Evolutionary conservation across 129 eudicot species (phyloP), one percentile per base, ranked within the genome.

Genomic region (Chrysanthemum lavandulifolium): DNA sequence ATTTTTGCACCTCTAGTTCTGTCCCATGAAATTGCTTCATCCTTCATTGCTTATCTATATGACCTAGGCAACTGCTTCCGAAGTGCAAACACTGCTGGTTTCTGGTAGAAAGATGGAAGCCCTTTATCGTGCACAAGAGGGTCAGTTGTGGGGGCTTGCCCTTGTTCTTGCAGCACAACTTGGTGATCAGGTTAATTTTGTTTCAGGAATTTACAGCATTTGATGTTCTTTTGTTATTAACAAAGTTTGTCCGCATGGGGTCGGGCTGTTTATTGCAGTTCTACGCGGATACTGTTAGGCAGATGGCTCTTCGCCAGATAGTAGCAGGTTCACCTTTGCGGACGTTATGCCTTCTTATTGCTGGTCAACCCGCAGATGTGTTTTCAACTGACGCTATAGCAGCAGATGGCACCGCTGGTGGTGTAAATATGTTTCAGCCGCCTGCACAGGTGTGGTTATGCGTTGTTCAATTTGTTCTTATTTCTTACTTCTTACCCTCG

Each of bases 241-340:
- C 47, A 40, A 55, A 11, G 18, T 73, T 58, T 48, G 40, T 27
- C 59, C 62, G n/a, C 68, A 33, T 31, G 58, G 49, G 61, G n/a
- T 60, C 14, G 71, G 65, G 45, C 43, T 77, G 16, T 55, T 62
- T 52, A 25, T 66, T 90, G 96, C 91, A 94, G 99, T 90, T 84
- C 68, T 90, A 94, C 80, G 89, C 78, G 67, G 93, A 90, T 13
- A 86, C 97, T 63, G 89, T 94, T 31, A 94, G 90, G 80, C 89
- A 86, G 68, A 90, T 94, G 97, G 99, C 97, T 69, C 83, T 88
- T 74, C 61, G 76, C 56, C 99, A 90, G 82, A 80, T 94, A 68
- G 89, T 83, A 75, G 86, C 96, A 13, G 99, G 97, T 15, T 84
- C 99, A 59, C 97, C 99, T 62, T 88, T 94, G 88, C 85, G 99